Evolutionary conservation across 2,329 filamentous ascomycete species (phyloP).

Genomic region (Hortaea sp.): DNA sequence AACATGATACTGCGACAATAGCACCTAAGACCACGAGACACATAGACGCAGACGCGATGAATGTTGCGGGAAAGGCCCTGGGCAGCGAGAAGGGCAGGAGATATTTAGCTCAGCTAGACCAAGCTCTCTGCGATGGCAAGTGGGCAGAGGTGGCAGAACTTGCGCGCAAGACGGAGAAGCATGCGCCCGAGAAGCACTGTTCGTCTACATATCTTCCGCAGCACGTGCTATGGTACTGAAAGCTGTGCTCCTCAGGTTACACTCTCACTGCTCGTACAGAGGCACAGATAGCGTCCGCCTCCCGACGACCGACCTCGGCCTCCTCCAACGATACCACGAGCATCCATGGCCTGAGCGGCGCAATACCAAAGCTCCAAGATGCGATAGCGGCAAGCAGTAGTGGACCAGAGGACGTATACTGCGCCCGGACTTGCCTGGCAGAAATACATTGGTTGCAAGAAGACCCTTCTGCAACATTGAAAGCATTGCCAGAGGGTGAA

Average conservation of each 20-base stretch:
- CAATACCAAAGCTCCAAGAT: slow-evolving; percentile 31
- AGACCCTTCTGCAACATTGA: slow-evolving; percentile 48
- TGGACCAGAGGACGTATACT: slow-evolving; percentile 48
- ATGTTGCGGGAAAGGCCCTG: slow-evolving; percentile 14
- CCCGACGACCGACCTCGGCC: slow-evolving; percentile 32
- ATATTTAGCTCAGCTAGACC: slow-evolving; percentile 75
- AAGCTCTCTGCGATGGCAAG: slow-evolving; percentile 75
- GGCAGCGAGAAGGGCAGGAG: slow-evolving; percentile 56
- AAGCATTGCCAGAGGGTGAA: slow-evolving; percentile 31
- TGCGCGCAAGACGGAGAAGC: slow-evolving; percentile 86
- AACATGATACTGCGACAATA: neutral
- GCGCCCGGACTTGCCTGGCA: slow-evolving; percentile 72
- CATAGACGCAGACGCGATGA: slow-evolving; percentile 12
- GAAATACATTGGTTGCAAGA: slow-evolving; percentile 75
- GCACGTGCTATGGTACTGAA: neutral
- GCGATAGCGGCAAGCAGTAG: slow-evolving; percentile 20
- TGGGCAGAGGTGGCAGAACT: slow-evolving; percentile 84
- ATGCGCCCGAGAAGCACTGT: slow-evolving; percentile 80
- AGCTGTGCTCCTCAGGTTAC: slow-evolving; percentile 26
- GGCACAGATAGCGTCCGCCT: slow-evolving; percentile 35
- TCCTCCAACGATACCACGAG: slow-evolving; percentile 27
- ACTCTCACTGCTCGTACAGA: slow-evolving; percentile 38
- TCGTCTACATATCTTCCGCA: slow-evolving; percentile 17
- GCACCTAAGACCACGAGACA: neutral
- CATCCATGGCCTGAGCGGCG: slow-evolving; percentile 25